Percentiles rank a stretch among this genome's conserved stretches.
Conservation (phyloP, 768 basidiomycete genomes). For the Lactarius tabidus region DNA sequence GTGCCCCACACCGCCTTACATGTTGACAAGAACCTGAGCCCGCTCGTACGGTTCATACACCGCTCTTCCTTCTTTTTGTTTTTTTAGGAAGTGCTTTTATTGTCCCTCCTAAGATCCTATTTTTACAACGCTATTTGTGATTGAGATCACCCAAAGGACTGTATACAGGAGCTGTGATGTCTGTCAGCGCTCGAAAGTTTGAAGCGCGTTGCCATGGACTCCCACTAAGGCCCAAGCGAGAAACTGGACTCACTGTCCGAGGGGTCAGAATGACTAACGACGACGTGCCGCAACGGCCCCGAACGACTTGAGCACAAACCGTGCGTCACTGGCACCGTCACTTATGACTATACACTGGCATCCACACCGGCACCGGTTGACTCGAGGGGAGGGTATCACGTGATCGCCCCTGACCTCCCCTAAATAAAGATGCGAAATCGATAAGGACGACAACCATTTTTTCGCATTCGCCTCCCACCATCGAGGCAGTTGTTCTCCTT, state of each 20-base stretch:
- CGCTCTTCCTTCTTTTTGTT: neutral
- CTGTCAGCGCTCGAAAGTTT: neutral
- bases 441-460: slow-evolving; percentile 36
- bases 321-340: no score
- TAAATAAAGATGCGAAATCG: slow-evolving; percentile 33
- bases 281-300: no score
- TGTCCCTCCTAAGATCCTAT: neutral
- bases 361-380: no score
- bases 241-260: neutral
- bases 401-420: slow-evolving; percentile 11
- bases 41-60: no score
- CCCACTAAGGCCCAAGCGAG: neutral
- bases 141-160: no score
- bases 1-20: neutral
- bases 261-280: no score
- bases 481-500: slow-evolving; percentile 12
- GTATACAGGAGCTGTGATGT: no score
- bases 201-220: neutral
- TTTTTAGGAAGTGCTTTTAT: neutral
- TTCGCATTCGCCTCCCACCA: slow-evolving; percentile 16
- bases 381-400: no score
- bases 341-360: no score
- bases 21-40: no score
- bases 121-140: neutral
- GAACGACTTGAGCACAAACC: no score